Conservation (phyloP, 75 land plant genomes). For the Picea glauca region DNA sequence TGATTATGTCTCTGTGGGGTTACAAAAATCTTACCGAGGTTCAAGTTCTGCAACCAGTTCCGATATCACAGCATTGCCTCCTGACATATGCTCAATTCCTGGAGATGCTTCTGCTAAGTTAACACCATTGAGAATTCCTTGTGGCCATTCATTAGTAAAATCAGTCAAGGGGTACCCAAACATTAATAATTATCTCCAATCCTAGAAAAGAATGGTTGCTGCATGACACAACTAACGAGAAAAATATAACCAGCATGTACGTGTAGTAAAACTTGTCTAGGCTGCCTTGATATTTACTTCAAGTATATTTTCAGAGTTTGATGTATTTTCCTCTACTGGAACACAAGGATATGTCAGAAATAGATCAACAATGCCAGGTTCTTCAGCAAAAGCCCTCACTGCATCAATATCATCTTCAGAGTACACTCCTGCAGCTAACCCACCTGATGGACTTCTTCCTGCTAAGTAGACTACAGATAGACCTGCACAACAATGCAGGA, state of each 20-base stretch:
- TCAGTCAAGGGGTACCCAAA: constrained; percentile 40
- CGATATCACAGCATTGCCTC: constrained; percentile 53
- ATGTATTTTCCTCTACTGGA: neutral
- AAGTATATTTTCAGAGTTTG: neutral
- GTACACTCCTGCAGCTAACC: constrained; percentile 57
- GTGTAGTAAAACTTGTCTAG: neutral
- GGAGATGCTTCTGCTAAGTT: constrained; percentile 37
- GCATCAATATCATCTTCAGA: constrained; percentile 93
- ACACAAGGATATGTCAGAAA: constrained; percentile 95
- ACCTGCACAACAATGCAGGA: constrained; percentile 35
- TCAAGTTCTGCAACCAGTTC: constrained; percentile 82
- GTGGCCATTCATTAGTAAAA: constrained; percentile 97
- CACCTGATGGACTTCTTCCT: constrained; percentile 52
- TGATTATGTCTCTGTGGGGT: neutral
- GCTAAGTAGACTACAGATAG: constrained; percentile 77
- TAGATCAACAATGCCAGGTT: constrained; percentile 66
- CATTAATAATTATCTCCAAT: neutral
- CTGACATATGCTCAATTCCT: constrained; percentile 35
- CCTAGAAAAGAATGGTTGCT: neutral
- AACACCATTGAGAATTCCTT: constrained; percentile 55
- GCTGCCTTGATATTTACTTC: neutral
- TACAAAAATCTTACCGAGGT: constrained; percentile 68
- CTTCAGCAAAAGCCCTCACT: constrained; percentile 88
- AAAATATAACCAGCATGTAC: neutral
- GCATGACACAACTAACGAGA: neutral